Evolutionary conservation across 768 basidiomycete genomes (phyloP).

Genomic region (Rhodocollybia butyracea): DNA sequence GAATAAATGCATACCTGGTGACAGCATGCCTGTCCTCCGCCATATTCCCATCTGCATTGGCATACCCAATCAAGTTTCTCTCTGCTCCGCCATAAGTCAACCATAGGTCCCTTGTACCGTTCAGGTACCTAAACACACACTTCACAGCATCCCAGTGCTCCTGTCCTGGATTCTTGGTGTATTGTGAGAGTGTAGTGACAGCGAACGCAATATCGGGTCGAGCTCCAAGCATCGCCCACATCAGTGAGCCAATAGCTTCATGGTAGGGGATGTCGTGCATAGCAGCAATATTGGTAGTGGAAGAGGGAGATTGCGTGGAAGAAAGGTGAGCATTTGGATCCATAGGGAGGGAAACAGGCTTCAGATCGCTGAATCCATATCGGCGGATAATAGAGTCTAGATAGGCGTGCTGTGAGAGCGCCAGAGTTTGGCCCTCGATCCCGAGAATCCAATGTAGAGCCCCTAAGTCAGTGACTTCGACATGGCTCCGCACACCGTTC

Average conservation of each 20-base stretch:
- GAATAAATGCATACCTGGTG: constrained; percentile 28
- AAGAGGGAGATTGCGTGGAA: neutral
- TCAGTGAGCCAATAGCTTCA: constrained; percentile 16
- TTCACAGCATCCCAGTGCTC: constrained; percentile 30
- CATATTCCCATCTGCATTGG: constrained; percentile 1
- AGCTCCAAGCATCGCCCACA: neutral
- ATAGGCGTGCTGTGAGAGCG: constrained; percentile 19
- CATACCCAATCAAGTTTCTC: neutral
- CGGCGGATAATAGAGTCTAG: constrained; percentile 17
- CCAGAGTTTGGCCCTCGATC: constrained; percentile 25
- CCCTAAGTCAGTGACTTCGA: constrained; percentile 20
- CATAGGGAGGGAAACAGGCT: constrained; percentile 14
- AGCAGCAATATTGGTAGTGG: constrained; percentile 3
- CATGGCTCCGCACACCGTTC: no score
- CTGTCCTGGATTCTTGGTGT: constrained; percentile 20
- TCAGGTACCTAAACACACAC: constrained; percentile 29
- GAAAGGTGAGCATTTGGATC: constrained; percentile 3
- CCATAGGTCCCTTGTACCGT: neutral
- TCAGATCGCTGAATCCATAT: constrained; percentile 14
- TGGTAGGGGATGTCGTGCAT: constrained; percentile 16
- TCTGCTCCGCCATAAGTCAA: constrained; percentile 9
- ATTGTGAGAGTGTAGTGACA: constrained; percentile 20
- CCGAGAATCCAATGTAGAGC: constrained; percentile 25
- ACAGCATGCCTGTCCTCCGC: constrained; percentile 8
- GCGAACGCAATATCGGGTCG: constrained; percentile 7